Base-by-base conservation (phyloP, 768 basidiomycete species). In the Kwoniella europaea region DNA sequence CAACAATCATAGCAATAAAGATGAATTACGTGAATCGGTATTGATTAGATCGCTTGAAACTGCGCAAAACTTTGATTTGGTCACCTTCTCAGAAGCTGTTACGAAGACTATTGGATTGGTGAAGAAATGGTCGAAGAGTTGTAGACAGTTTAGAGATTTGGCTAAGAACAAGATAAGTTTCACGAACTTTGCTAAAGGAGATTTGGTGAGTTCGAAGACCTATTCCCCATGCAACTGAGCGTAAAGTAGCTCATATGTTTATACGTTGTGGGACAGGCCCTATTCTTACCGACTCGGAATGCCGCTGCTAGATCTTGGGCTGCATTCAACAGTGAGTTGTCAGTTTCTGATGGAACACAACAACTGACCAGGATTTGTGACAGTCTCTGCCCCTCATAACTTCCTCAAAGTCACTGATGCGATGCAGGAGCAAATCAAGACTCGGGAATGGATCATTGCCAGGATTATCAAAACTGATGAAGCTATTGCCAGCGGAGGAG, bases 41-140 rank as follows among this genome's bases (percentile, higher is more conserved):
- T 65, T 82, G 15, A 65, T 74, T 18, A 60, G 72, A 50, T 76
- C 76, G 24, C 71, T 82, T 2, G 78, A 74, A 3, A 55, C 61
- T 20, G 77, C 83, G 12, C 61, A 71, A 18, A 61, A 88, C 27
- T 92, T 92, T 78, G 92, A 93, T 78, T 90, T 94, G 74, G 92
- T 92, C 74, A 87, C 89, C 73, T 96, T 97, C 82, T 83, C 92
- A 60, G 94, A 96, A 63, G 89, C 90, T 0, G 88, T 98, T 55
- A 85, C 86, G 66, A 93, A 93, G 82, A 89, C 91, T 15, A 91
- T 92, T 10, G 91, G 66, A 10, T 58, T 84, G 50, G 80, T 94
- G 69, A 90, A 92, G 67, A 97, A 96, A 82, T 98, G 94, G 94
- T 92, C 94, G 85, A 97, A 94, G 82, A 94, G 95, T 81, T 96